phyloP scores from a whole-genome alignment of 192 early-diverging fungal species.

The Gonapodya prolifera region DNA sequence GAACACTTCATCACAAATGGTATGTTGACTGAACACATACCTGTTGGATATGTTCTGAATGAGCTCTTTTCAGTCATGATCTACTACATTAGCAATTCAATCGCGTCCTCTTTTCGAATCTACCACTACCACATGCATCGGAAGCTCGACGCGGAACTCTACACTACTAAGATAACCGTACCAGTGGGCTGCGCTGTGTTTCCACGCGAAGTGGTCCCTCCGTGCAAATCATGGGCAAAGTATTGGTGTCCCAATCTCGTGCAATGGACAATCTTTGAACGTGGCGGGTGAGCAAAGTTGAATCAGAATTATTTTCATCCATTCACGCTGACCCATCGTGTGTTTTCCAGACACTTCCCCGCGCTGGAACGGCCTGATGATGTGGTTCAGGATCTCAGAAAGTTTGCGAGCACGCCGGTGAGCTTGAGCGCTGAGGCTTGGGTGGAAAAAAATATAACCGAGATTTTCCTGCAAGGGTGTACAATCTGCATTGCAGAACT shows the following conservation, averaged over 20 bases:
- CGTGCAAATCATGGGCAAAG: slow-evolving; percentile 20
- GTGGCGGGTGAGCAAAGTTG: not conserved
- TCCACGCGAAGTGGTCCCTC: slow-evolving; percentile 31
- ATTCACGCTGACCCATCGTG: not conserved
- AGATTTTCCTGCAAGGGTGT: not conserved
- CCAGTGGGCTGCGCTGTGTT: slow-evolving; percentile 36
- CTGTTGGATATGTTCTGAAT: not conserved
- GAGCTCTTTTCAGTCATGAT: slow-evolving; percentile 20
- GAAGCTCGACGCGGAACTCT: not conserved
- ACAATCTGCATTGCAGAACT: not conserved
- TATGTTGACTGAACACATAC: not conserved
- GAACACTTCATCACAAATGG: slow-evolving; percentile 34
- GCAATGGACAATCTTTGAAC: not conserved
- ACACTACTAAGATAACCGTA: not conserved
- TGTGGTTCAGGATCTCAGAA: slow-evolving; percentile 33
- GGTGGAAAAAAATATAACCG: not conserved
- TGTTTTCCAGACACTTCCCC: slow-evolving; percentile 32
- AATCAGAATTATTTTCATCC: not conserved
- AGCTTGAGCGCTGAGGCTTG: not conserved
- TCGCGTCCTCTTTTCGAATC: slow-evolving; percentile 43
- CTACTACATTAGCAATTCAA: slow-evolving; percentile 47
- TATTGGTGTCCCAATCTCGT: slow-evolving; percentile 1
- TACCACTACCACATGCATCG: slow-evolving; percentile 40
- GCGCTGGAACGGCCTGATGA: slow-evolving; percentile 41
- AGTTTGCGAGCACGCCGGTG: slow-evolving; percentile 10